phyloP scores from a whole-genome alignment of 2,329 filamentous ascomycete species.

The Geosmithia flava region DNA sequence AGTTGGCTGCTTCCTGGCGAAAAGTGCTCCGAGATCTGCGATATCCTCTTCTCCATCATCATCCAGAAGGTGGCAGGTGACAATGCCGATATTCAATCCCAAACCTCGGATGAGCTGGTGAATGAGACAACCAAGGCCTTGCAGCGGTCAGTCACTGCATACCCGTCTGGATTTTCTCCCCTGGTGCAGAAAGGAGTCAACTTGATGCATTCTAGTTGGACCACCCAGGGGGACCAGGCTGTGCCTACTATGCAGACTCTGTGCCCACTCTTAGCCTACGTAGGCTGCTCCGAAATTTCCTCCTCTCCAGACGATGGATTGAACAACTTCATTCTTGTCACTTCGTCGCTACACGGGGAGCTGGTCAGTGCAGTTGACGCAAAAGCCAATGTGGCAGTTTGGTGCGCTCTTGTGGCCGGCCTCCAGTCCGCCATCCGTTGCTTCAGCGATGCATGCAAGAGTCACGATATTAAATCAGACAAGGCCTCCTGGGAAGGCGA shows the following conservation, averaged over 20 bases:
- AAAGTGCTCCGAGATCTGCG: slow-evolving; percentile 24
- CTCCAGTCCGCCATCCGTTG: slow-evolving; percentile 21
- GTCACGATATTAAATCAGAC: slow-evolving; percentile 8
- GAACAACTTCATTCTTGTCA: slow-evolving; percentile 26
- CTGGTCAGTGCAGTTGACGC: slow-evolving; percentile 21
- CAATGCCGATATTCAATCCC: slow-evolving; percentile 6
- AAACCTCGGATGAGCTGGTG: slow-evolving; percentile 20
- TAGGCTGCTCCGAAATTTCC: slow-evolving; percentile 33
- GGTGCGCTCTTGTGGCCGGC: slow-evolving; percentile 23
- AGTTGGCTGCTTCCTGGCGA: slow-evolving; percentile 19
- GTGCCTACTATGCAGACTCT: slow-evolving; percentile 19
- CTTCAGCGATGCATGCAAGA: slow-evolving; percentile 27
- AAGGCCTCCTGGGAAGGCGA: slow-evolving; percentile 6
- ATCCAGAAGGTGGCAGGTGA: slow-evolving; percentile 9
- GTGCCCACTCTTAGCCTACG: slow-evolving; percentile 30
- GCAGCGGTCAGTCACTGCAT: slow-evolving; percentile 22
- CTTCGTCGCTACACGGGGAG: slow-evolving; percentile 19
- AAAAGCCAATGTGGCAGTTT: slow-evolving; percentile 17
- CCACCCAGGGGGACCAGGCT: slow-evolving; percentile 7
- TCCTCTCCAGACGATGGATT: slow-evolving; percentile 13
- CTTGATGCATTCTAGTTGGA: slow-evolving; percentile 12
- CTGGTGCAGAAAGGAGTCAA: slow-evolving; percentile 16
- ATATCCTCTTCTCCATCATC: slow-evolving; percentile 17
- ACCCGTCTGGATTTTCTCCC: slow-evolving; percentile 19
- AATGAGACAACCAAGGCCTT: slow-evolving; percentile 28